phyloP scores from a whole-genome alignment of 768 basidiomycete genomes.

The Leccinum barrowsii region DNA sequence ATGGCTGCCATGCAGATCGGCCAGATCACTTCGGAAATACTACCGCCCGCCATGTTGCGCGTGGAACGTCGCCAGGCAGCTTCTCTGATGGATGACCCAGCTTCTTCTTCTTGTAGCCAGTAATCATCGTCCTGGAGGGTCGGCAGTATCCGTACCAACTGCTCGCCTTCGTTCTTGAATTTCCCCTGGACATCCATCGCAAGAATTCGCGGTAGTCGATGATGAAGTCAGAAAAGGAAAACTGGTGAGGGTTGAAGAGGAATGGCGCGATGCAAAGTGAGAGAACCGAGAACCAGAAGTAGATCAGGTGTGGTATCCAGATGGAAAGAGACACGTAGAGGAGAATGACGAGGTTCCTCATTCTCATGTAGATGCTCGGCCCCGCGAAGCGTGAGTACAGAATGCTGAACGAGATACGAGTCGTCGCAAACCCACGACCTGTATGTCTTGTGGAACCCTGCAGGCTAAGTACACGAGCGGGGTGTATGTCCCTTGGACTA shows the following conservation, averaged over 20 bases:
- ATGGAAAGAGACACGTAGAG: conserved; percentile 89
- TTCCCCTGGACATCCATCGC: conserved; percentile 99
- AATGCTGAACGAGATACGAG: conserved; percentile 92
- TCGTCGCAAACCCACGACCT: conserved; percentile 98
- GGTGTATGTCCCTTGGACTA: too few species aligned
- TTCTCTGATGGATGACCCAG: conserved; percentile 98
- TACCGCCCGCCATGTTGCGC: conserved; percentile 83
- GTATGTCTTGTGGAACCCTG: conserved; percentile 25
- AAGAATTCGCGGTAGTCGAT: conserved; percentile 98
- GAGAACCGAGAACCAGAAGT: conserved; percentile 97
- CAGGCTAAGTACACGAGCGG: too few species aligned
- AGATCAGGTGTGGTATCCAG: conserved; percentile 93
- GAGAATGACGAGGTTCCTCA: conserved; percentile 87
- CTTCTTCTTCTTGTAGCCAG: conserved; percentile 99
- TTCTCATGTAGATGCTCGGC: conserved; percentile 98
- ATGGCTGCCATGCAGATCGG: conserved; percentile 73
- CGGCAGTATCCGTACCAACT: conserved; percentile 99
- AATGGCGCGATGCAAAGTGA: conserved; percentile 96
- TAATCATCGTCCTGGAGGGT: conserved; percentile 94
- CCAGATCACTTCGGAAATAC: conserved; percentile 81
- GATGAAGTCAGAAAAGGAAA: conserved; percentile 94
- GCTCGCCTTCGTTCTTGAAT: conserved; percentile 93
- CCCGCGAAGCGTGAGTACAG: conserved; percentile 98
- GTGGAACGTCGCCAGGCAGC: conserved; percentile 88
- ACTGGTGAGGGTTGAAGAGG: conserved; percentile 99